A percentile compares a stretch with the other conserved stretches of the same genome.
Conservation (phyloP, 805 yeast genomes). For the Metschnikowia lochheadii region DNA sequence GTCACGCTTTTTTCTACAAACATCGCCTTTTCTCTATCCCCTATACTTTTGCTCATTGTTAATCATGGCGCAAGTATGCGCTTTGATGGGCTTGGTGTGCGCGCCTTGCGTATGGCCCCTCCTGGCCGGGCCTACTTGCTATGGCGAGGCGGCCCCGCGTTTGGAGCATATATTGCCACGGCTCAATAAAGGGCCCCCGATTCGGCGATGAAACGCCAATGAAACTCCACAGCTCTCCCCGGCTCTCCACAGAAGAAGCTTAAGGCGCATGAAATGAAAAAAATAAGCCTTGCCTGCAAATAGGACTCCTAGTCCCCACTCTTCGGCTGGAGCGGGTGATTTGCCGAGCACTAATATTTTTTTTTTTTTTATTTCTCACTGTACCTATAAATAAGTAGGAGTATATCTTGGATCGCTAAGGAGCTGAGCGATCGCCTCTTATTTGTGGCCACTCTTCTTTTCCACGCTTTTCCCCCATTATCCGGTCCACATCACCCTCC, state of each 20-base stretch:
- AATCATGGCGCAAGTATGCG: slow-evolving; percentile 2
- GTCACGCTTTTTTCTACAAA: not conserved
- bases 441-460: not conserved
- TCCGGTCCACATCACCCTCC: not conserved
- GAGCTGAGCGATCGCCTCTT: not conserved
- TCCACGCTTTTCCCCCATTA: not conserved
- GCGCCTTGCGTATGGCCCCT: slow-evolving; percentile 4
- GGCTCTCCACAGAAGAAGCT: too few relatives aligned
- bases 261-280: too few relatives aligned
- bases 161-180: not conserved
- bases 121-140: not conserved
- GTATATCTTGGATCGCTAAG: not conserved
- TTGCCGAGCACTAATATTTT: not conserved
- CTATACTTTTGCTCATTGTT: not conserved
- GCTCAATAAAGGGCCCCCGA: not conserved
- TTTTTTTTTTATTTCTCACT: not conserved
- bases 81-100: not conserved
- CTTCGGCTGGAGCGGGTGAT: not conserved
- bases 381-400: slow-evolving; percentile 1
- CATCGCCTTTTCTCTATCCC: not conserved
- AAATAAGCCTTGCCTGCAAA: not conserved
- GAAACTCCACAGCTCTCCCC: too few relatives aligned
- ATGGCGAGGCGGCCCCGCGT: not conserved
- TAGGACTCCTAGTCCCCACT: not conserved
- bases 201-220: not conserved